phyloP scores from a whole-genome alignment of 2,329 filamentous ascomycete genomes.

The Chrysoporthe cubensis region DNA sequence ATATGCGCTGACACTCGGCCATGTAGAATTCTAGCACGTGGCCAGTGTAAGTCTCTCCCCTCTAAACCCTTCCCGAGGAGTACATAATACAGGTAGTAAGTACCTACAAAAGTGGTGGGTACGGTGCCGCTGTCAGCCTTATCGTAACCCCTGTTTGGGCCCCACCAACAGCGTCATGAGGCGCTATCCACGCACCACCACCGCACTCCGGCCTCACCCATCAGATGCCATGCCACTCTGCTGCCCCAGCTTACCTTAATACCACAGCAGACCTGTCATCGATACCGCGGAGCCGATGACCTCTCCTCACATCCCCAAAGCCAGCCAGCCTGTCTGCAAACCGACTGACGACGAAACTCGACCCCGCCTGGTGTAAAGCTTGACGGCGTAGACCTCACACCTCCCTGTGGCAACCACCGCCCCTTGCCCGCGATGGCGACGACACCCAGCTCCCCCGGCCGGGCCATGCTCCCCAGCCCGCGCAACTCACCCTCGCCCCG shows the following conservation, averaged over 20 bases:
- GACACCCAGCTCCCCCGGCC: conserved; percentile 9
- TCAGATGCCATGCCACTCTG: neutral
- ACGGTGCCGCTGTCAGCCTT: neutral
- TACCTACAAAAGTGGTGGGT: too few species aligned
- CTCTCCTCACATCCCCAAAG: neutral
- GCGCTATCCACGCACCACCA: neutral
- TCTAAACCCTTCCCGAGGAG: too few species aligned
- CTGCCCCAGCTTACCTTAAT: neutral
- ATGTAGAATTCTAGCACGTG: too few species aligned
- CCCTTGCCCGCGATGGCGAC: conserved; percentile 14
- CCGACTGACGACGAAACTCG: neutral
- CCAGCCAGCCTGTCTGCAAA: neutral
- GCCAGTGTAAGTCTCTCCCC: too few species aligned
- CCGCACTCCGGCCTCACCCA: neutral
- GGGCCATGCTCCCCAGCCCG: conserved; percentile 19
- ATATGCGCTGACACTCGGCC: too few species aligned
- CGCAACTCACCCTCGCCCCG: neutral
- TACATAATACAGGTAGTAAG: too few species aligned
- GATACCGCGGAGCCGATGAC: neutral
- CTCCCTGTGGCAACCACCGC: neutral
- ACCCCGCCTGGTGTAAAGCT: neutral
- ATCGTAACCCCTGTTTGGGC: neutral
- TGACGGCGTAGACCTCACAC: neutral
- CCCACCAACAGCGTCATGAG: conserved; percentile 2
- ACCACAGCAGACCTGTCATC: neutral